These are phyloP conservation scores for Platanthera guangdongensis DNA, from an alignment of 106 monocot genomes.

Conservation along the genomic window DNA sequence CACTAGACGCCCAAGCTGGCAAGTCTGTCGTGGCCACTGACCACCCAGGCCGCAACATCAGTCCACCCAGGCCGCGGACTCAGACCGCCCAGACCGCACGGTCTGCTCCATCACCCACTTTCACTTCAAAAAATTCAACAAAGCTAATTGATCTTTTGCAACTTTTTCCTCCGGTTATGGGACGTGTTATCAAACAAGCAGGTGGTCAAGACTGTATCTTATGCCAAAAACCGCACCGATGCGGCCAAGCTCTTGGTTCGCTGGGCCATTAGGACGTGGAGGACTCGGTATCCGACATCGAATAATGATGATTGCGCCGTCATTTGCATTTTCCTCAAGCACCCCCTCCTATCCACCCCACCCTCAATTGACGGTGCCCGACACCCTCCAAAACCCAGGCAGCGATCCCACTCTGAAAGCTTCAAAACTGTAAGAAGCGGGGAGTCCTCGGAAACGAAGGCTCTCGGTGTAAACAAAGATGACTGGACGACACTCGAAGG, in stretches of 20 bases:
- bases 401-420: conserved; percentile 25
- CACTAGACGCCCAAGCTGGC: too few species aligned
- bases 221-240: conserved; percentile 25
- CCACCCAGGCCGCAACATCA: too few species aligned
- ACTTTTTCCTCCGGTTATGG: conserved; percentile 36
- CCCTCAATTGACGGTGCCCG: background rate
- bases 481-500: conserved; percentile 57
- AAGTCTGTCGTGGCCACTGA: too few species aligned
- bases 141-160: background rate
- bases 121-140: too few species aligned
- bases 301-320: conserved; percentile 66
- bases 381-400: background rate
- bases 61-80: too few species aligned
- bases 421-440: conserved; percentile 30
- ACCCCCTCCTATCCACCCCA: conserved; percentile 2
- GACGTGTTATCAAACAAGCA: conserved; percentile 61
- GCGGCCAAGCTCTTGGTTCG: conserved; percentile 41
- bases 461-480: conserved; percentile 1
- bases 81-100: too few species aligned
- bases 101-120: too few species aligned
- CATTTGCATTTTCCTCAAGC: conserved; percentile 48
- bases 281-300: conserved; percentile 36
- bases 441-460: conserved; percentile 3
- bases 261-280: conserved; percentile 48
- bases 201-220: conserved; percentile 44